Percentiles rank a stretch among this genome's conserved stretches.
These are phyloP conservation scores for Clavaria fumosa DNA, from an alignment of 768 basidiomycete genomes.

Conservation along the genomic window DNA sequence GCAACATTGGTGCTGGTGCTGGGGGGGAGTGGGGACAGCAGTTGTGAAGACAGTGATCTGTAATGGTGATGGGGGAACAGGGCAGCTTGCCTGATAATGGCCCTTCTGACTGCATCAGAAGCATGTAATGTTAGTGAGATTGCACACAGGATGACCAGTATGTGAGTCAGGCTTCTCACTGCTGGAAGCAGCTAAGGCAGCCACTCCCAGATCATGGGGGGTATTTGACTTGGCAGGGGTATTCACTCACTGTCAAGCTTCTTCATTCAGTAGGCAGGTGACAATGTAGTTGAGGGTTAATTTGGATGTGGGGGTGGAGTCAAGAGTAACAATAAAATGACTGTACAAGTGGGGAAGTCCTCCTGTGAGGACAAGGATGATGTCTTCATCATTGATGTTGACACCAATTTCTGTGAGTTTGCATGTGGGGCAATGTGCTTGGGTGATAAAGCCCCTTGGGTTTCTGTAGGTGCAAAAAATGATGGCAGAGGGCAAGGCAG, in stretches of 20 bases:
- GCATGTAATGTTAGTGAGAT: no score
- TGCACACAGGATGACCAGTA: no score
- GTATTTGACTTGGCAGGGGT: no score
- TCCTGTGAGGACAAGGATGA: slow-evolving; percentile 15
- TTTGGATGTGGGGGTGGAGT: slow-evolving; percentile 7
- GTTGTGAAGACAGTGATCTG: no score
- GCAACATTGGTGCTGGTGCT: no score
- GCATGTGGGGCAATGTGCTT: slow-evolving; percentile 11
- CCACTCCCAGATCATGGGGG: no score
- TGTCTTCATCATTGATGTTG: slow-evolving; percentile 14
- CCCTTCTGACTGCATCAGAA: no score
- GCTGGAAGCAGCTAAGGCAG: no score
- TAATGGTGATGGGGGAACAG: no score
- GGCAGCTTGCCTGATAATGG: no score
- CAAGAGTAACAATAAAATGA: slow-evolving; percentile 10
- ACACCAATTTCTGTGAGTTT: slow-evolving; percentile 11
- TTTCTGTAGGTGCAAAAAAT: slow-evolving; percentile 13
- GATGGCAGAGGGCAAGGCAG: slow-evolving; percentile 9
- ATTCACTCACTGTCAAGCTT: slow-evolving; percentile 7
- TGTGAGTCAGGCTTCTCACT: no score
- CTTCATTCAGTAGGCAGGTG: slow-evolving; percentile 10
- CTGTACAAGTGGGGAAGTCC: slow-evolving; percentile 8
- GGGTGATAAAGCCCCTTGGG: slow-evolving; percentile 13
- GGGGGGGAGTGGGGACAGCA: no score
- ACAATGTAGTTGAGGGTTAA: slow-evolving; percentile 11